Base-by-base conservation (phyloP, 2,329 filamentous ascomycete genomes). In the Neospermospora avenae region DNA sequence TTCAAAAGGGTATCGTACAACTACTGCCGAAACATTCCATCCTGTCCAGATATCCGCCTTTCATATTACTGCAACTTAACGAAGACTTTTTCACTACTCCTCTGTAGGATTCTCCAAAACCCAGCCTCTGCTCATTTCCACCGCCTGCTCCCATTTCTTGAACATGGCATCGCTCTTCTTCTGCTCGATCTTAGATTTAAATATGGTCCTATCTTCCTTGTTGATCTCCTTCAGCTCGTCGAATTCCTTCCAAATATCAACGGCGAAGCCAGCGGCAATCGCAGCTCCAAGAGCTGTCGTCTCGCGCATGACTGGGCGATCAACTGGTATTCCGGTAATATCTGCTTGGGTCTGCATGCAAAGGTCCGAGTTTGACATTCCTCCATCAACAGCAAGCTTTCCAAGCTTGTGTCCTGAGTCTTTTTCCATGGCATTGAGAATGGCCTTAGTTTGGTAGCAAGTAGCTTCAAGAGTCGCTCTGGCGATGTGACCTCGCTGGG, bases 291-390 rank as follows among this genome's bases (percentile, higher is more conserved):
- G 80, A 0, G 90, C 88, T 3, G 90, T 95, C 2, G 90, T 93
- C 76, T 95, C 90, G 64, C 89, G 85, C 90, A 95, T 93, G 57
- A 83, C 81, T 3, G 90, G 90, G 41, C 90, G 84, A 72, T 89
- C 84, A 63, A 93, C 87, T 45, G 89, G 87, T 66, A 93, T 92
- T 56, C 87, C 85, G 68, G 91, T 90, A 48, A 93, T 82, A 75
- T 93, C 87, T 65, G 90, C 84, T 80, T 95, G 90, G 5, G 88
- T 90, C 82, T 84, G 87, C 87, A 90, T 90, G 75, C 84, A 87
- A 55, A 90, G 78, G 67, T 87, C 82, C 7, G 85, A 88, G 69
- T 88, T 89, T 65, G 82, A 85, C 86, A 90, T 88, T 61, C 87
- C 87, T 58, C 87, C 87, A 67, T 90, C 87, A 22, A 90, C 87